A percentile compares a stretch with the other conserved stretches of the same genome.
Evolutionary conservation across 257 asterid genomes (phyloP).

Genomic region (Paraleonurus japonicus): DNA sequence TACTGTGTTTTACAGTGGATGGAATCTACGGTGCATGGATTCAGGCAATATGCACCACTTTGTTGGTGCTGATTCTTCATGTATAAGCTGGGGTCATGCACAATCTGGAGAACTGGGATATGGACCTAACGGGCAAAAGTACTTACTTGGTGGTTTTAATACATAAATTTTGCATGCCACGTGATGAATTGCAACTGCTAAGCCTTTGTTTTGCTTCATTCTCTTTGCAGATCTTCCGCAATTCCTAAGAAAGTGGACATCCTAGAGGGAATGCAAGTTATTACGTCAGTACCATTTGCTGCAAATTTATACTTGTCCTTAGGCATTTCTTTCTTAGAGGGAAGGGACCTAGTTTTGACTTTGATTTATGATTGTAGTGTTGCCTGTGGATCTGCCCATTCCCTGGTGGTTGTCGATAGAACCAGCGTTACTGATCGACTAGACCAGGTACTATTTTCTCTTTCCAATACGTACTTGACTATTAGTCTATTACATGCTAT

Average conservation of each 20-base stretch:
- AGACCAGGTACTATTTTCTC: conserved; percentile 58
- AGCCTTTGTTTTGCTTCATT: conserved; percentile 15
- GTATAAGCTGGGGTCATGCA: conserved; percentile 98
- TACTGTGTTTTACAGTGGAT: conserved; percentile 57
- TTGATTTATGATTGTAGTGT: conserved; percentile 46
- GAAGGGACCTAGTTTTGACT: conserved; percentile 8
- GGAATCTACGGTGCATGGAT: conserved; percentile 95
- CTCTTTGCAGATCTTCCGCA: conserved; percentile 78
- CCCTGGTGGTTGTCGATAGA: conserved; percentile 83
- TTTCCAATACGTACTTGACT: not conserved
- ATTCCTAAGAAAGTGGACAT: conserved; percentile 81
- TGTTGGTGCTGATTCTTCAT: conserved; percentile 98
- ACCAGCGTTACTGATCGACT: conserved; percentile 58
- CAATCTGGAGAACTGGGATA: conserved; percentile 97
- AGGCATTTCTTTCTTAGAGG: not conserved
- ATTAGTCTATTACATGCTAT: not conserved
- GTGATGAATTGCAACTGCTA: not conserved
- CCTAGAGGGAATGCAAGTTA: conserved; percentile 91
- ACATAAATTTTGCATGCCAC: conserved; percentile 20
- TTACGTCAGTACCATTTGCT: conserved; percentile 51
- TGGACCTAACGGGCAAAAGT: conserved; percentile 93
- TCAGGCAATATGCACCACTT: conserved; percentile 90
- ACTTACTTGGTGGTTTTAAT: conserved; percentile 37
- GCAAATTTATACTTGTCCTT: not conserved
- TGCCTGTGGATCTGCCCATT: conserved; percentile 90